phyloP scores from a whole-genome alignment of 225 moss, liverwort and hornwort genomes.

The Polytrichum commune region DNA sequence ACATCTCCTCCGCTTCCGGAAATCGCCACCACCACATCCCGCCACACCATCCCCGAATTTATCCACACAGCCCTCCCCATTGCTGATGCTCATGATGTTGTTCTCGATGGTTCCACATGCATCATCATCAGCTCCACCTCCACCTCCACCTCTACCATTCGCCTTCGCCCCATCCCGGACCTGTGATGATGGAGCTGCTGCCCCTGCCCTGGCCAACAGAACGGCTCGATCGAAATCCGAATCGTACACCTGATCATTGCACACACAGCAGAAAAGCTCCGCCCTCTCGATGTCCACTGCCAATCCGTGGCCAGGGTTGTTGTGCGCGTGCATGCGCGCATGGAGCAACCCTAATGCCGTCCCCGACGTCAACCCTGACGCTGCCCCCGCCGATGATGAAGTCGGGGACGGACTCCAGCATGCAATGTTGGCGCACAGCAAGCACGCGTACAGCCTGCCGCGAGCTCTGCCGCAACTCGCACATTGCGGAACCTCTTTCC shows the following conservation, averaged over 20 bases:
- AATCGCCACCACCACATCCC: conserved; percentile 28
- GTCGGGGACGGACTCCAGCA: conserved; percentile 72
- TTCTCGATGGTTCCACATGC: conserved; percentile 10
- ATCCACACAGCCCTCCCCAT: conserved; percentile 17
- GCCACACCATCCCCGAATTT: conserved; percentile 18
- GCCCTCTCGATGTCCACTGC: conserved; percentile 90
- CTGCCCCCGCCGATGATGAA: neutral
- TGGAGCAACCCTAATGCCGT: conserved; percentile 19
- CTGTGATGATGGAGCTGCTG: conserved; percentile 31
- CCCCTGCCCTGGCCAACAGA: conserved; percentile 57
- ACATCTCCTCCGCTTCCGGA: conserved; percentile 56
- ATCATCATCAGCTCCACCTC: conserved; percentile 13
- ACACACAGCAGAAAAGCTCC: conserved; percentile 87
- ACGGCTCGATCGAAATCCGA: conserved; percentile 85
- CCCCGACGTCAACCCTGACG: too few relatives aligned
- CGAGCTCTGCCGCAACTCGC: conserved; percentile 65
- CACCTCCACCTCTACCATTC: conserved; percentile 30
- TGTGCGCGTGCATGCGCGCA: conserved; percentile 67
- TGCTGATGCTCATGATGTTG: conserved; percentile 5
- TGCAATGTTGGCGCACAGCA: conserved; percentile 76
- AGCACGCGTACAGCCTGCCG: conserved; percentile 73
- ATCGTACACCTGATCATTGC: conserved; percentile 87
- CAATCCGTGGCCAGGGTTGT: conserved; percentile 65
- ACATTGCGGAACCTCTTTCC: conserved; percentile 75
- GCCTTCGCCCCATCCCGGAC: conserved; percentile 12